These are phyloP conservation scores for Tetracladium maxilliforme DNA, from an alignment of 2,329 filamentous ascomycete species.

Conservation along the genomic window DNA sequence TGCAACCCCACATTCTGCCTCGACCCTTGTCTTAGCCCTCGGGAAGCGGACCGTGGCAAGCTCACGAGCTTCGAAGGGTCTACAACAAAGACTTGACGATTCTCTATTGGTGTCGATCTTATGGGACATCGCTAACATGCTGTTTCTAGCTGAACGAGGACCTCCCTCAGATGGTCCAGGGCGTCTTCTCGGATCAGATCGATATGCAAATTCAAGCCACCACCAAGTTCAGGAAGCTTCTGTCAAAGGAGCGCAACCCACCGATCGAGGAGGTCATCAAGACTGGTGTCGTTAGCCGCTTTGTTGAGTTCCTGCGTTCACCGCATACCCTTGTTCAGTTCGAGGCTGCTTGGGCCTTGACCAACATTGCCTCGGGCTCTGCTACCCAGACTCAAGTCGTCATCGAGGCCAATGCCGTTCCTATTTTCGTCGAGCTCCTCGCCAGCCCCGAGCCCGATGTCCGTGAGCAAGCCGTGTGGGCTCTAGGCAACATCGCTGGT, in stretches of 20 bases:
- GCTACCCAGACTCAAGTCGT: constrained; percentile 97
- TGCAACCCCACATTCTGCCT: constrained; percentile 3
- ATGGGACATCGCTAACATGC: constrained; percentile 7
- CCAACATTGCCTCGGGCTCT: constrained; percentile 97
- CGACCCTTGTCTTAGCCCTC: constrained; percentile 1
- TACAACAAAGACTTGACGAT: no score
- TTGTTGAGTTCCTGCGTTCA: constrained; percentile 95
- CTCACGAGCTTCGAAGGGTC: no score
- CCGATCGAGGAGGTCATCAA: constrained; percentile 99
- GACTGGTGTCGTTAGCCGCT: constrained; percentile 92
- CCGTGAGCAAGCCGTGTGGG: constrained; percentile 96
- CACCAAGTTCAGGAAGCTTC: constrained; percentile 94
- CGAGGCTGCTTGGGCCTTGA: constrained; percentile 96
- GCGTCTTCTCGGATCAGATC: constrained; percentile 98
- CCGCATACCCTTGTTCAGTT: constrained; percentile 98
- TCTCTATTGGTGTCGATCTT: no score
- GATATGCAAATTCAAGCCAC: constrained; percentile 95
- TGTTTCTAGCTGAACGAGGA: constrained; percentile 75
- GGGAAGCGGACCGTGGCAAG: no score
- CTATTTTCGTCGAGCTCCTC: constrained; percentile 94
- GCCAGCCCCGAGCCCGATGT: constrained; percentile 96
- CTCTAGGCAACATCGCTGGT: constrained; percentile 94
- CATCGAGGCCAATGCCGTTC: constrained; percentile 93
- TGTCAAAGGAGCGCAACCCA: constrained; percentile 97
- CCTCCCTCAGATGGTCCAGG: constrained; percentile 93